phyloP scores from a whole-genome alignment of 176 grass and related monocot species.

The Phragmites australis region DNA sequence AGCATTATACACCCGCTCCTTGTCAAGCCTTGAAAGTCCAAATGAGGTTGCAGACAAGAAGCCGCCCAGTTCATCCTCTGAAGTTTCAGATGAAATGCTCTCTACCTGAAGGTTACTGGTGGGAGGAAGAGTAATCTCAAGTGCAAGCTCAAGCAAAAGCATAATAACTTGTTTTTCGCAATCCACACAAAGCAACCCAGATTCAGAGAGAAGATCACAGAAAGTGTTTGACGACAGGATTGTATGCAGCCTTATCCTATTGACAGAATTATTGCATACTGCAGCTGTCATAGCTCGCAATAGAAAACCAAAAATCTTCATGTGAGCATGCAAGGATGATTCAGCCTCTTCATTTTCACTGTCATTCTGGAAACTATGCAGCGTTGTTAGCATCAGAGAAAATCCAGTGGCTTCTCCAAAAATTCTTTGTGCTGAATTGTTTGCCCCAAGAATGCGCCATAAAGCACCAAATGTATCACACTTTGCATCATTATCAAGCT shows the following conservation, averaged over 20 bases:
- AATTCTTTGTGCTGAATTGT: constrained; percentile 77
- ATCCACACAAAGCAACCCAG: constrained; percentile 89
- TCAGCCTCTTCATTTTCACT: constrained; percentile 46
- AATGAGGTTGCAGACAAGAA: constrained; percentile 67
- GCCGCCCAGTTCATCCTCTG: constrained; percentile 57
- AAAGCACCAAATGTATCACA: constrained; percentile 89
- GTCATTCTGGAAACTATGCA: constrained; percentile 85
- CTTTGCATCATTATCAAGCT: constrained; percentile 90
- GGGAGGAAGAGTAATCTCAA: constrained; percentile 90
- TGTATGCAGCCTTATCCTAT: constrained; percentile 84
- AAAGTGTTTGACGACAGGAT: constrained; percentile 88
- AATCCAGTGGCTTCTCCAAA: constrained; percentile 99
- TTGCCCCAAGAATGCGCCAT: constrained; percentile 95
- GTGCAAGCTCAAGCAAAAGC: constrained; percentile 96
- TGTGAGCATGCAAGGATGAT: constrained; percentile 60
- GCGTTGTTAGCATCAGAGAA: constrained; percentile 85
- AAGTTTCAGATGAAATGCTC: constrained; percentile 49
- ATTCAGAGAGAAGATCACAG: constrained; percentile 94
- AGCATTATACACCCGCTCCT: constrained; percentile 85
- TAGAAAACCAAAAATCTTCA: constrained; percentile 86
- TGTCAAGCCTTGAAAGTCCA: constrained; percentile 83
- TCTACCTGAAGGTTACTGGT: constrained; percentile 64
- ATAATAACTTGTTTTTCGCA: constrained; percentile 93
- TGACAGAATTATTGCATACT: constrained; percentile 85
- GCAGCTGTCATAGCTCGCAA: constrained; percentile 91